phyloP scores from a whole-genome alignment of 352 stramenopile species.

The Globisporangium alternatum region DNA sequence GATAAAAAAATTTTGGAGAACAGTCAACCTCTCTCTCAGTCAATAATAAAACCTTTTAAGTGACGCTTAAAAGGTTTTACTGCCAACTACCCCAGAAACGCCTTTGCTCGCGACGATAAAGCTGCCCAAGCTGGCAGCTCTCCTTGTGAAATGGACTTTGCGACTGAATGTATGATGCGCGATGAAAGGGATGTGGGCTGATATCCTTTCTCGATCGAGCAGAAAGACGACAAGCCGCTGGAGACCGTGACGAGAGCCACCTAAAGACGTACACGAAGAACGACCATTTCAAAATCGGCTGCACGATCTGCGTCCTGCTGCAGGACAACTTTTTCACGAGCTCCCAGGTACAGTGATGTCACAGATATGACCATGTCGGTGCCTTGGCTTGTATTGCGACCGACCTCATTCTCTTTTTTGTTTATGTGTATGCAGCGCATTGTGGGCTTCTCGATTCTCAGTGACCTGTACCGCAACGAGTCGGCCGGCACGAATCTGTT shows the following conservation, averaged over 20 bases:
- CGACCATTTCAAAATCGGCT: conserved; percentile 89
- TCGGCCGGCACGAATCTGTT: conserved; percentile 80
- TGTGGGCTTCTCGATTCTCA: conserved; percentile 84
- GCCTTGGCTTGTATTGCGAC: background rate
- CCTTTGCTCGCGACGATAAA: too few species aligned
- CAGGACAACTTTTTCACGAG: conserved; percentile 90
- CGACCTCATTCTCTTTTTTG: background rate
- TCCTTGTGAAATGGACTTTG: background rate
- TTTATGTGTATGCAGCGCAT: conserved; percentile 49
- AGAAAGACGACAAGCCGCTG: conserved; percentile 85
- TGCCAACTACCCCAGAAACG: too few species aligned
- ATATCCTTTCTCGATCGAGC: conserved; percentile 4
- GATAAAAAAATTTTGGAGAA: too few species aligned
- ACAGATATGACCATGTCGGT: background rate
- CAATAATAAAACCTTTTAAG: too few species aligned
- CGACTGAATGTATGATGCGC: background rate
- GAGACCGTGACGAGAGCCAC: conserved; percentile 72
- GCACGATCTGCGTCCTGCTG: conserved; percentile 87
- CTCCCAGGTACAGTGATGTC: conserved; percentile 53
- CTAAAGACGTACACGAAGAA: conserved; percentile 84
- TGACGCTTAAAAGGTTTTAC: too few species aligned
- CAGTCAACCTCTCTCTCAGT: too few species aligned
- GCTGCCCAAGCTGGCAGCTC: too few species aligned
- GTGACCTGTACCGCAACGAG: conserved; percentile 83
- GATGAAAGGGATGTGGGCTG: conserved; percentile 3